Evolutionary conservation across 495 filamentous ascomycete species (phyloP), one percentile per base, ranked within the genome.

Genomic region (Daldinia childiae): DNA sequence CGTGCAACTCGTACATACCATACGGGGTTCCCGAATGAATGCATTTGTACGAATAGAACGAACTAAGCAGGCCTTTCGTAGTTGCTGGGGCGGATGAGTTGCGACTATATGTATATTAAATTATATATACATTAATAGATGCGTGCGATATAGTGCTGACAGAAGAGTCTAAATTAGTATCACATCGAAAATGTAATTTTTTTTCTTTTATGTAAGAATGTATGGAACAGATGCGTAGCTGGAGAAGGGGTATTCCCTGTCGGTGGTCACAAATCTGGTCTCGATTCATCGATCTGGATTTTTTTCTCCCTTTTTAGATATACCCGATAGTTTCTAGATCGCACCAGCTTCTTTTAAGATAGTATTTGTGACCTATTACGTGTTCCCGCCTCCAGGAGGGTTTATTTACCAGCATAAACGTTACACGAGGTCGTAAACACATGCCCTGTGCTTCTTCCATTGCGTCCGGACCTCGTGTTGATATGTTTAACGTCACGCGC

Each of bases 221-320:
- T 7, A 64, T 27, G 29, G 27, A 29, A 51, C 51, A 3, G 29
- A 51, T 27, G 27, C 34, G 67, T 59, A 36, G 21, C 15, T 45
- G 2, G 27, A 38, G 51, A 70, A 70, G 58, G 71, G 71, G 45
- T 69, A n/a, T 58, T 58, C 67, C 72, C 64, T 71, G 72, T 67
- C 27, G 41, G 39, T 58, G 24, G 63, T 74, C 72, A 68, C 45
- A 71, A 68, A 71, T 71, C 64, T 32, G 48, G 62, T 67, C 67
- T 70, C 62, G 57, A 57, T 73, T 62, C 29, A 70, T 61, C 69
- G 66, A 73, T 73, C 71, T 70, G 34, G 27, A 55, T 65, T 55
- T 68, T 55, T 68, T 56, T 27, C 32, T 59, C 52, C 24, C 51
- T 39, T 56, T 45, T 57, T 54, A 19, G 32, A 73, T 64, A 68